These are phyloP conservation scores for Persicaria maculosa DNA, from an alignment of 148 eudicot species.

Conservation along the genomic window DNA sequence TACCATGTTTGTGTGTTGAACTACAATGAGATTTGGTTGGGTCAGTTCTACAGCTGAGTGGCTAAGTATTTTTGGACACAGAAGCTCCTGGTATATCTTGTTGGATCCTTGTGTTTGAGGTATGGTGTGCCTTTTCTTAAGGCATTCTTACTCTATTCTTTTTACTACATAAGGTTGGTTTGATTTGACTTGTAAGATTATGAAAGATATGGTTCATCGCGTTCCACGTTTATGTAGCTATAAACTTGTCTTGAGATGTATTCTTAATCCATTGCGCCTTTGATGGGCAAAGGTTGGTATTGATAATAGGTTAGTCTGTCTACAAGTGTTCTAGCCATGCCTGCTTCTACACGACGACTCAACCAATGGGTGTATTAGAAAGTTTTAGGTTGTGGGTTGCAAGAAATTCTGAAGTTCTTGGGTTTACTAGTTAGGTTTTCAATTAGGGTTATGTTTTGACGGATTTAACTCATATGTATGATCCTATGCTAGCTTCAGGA, in stretches of 20 bases:
- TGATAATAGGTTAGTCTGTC: too few relatives aligned
- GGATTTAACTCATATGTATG: too few relatives aligned
- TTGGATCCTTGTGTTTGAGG: not conserved
- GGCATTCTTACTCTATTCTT: conserved; percentile 8
- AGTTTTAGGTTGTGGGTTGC: too few relatives aligned
- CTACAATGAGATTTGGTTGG: not conserved
- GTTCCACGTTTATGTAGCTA: conserved; percentile 11
- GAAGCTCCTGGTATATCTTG: not conserved
- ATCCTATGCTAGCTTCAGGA: too few relatives aligned
- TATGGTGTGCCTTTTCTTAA: not conserved
- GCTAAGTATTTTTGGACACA: conserved; percentile 4
- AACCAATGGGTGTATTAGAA: too few relatives aligned
- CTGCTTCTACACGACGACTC: too few relatives aligned
- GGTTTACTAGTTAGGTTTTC: too few relatives aligned
- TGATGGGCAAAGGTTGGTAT: not conserved
- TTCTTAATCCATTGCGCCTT: not conserved
- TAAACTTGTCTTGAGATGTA: conserved; percentile 2
- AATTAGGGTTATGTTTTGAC: too few relatives aligned
- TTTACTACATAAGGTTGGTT: not conserved
- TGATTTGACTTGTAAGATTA: conserved; percentile 2
- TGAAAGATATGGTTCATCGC: not conserved
- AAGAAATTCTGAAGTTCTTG: too few relatives aligned
- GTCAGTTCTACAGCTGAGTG: not conserved
- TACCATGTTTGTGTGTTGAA: conserved; percentile 4
- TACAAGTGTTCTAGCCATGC: too few relatives aligned